phyloP scores from a whole-genome alignment of 495 filamentous ascomycete species.

The Neurospora sublineolata region DNA sequence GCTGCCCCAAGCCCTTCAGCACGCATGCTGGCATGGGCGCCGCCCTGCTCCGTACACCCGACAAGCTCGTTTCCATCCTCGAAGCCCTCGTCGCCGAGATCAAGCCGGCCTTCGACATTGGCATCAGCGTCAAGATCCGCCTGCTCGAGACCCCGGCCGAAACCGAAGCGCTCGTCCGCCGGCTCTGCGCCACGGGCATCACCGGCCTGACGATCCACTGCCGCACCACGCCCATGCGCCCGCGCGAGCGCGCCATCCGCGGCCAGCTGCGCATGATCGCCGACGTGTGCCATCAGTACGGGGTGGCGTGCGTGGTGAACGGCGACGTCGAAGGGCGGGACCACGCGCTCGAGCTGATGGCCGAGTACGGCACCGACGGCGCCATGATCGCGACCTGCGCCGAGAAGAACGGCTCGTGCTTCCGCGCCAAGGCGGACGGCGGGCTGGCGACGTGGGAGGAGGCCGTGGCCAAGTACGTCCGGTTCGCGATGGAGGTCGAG shows the following conservation, averaged over 20 bases:
- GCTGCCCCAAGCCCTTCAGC: constrained; percentile 93
- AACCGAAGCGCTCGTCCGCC: constrained; percentile 63
- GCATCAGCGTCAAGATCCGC: constrained; percentile 91
- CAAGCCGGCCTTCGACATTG: constrained; percentile 62
- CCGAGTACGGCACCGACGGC: constrained; percentile 74
- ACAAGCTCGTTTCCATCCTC: constrained; percentile 70
- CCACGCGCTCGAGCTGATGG: constrained; percentile 53
- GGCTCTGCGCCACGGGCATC: constrained; percentile 74
- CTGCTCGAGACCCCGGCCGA: constrained; percentile 62
- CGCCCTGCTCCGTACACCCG: constrained; percentile 71
- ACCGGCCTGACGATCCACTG: constrained; percentile 89
- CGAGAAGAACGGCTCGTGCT: constrained; percentile 78
- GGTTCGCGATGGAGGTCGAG: constrained; percentile 57
- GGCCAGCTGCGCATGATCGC: constrained; percentile 75
- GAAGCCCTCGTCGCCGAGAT: constrained; percentile 70
- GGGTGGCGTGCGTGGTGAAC: constrained; percentile 88
- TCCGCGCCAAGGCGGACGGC: constrained; percentile 53
- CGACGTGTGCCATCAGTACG: constrained; percentile 61
- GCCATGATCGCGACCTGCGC: constrained; percentile 94
- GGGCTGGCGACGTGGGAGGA: constrained; percentile 60
- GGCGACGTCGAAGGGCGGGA: constrained; percentile 70
- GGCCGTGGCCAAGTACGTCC: constrained; percentile 62
- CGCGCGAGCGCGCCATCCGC: constrained; percentile 73
- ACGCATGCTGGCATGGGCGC: constrained; percentile 91
- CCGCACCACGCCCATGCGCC: constrained; percentile 90